phyloP scores from a whole-genome alignment of 2,329 filamentous ascomycete genomes.

The Acarospora socialis region DNA sequence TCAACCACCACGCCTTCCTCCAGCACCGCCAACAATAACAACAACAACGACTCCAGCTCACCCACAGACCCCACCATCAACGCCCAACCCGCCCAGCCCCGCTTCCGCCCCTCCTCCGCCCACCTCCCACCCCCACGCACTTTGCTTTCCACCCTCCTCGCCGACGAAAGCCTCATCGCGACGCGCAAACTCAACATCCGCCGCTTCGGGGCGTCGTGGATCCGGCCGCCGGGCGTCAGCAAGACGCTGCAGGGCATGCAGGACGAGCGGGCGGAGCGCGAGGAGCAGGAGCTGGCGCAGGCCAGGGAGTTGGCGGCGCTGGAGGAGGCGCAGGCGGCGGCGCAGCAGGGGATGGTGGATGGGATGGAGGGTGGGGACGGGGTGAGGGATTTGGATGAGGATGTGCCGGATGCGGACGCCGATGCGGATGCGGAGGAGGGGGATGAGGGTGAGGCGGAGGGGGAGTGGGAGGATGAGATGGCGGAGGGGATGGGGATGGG shows the following conservation, averaged over 20 bases:
- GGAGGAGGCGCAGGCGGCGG: conserved; percentile 33
- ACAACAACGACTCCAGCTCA: conserved; percentile 37
- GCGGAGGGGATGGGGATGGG: conserved; percentile 28
- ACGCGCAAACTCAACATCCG: conserved; percentile 68
- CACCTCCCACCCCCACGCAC: conserved; percentile 37
- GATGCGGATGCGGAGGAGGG: conserved; percentile 26
- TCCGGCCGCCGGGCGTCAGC: conserved; percentile 70
- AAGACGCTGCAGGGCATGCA: conserved; percentile 85
- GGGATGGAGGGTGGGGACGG: conserved; percentile 24
- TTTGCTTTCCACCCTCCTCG: conserved; percentile 52
- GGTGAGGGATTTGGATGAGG: conserved; percentile 31
- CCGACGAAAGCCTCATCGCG: conserved; percentile 64
- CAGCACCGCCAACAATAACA: conserved; percentile 60
- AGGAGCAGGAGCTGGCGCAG: conserved; percentile 66
- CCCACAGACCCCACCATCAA: conserved; percentile 33
- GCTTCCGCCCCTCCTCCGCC: conserved; percentile 19
- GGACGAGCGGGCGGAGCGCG: conserved; percentile 77
- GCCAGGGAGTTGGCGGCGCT: conserved; percentile 62
- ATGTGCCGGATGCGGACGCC: conserved; percentile 30
- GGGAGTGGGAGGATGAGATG: conserved; percentile 1
- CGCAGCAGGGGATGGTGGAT: conserved; percentile 27
- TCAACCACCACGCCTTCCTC: conserved; percentile 50
- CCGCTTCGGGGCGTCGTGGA: conserved; percentile 80
- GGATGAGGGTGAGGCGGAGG: conserved; percentile 24
- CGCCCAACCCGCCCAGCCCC: conserved; percentile 11